Evolutionary conservation across 306 rosid genomes (phyloP), one percentile per base, ranked within the genome.

Genomic region (Castanopsis chinensis): DNA sequence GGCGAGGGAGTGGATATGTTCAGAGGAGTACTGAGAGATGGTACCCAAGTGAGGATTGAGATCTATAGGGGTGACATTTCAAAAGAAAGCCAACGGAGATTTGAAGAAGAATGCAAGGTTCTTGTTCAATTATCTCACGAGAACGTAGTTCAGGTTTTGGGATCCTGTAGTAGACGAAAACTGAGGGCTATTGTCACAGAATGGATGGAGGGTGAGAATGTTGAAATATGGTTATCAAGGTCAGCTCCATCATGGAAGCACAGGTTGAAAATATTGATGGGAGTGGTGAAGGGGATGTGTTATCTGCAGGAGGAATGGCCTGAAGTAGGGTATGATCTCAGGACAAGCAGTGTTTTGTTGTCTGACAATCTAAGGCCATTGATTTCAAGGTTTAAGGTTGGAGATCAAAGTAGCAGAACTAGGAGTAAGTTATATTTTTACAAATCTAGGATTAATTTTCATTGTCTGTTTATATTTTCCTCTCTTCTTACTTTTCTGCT

Each of bases 251-350:
- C 88, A 49, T 87, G 94, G 94, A 86, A 84, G 71, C 83, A 84
- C 5, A 90, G 93, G 76, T 1, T 92, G 83, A 92, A 84, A 74
- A 85, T 88, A 80, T 67, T 84, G 67, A 88, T 75, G 84, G 87
- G 86, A 71, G 87, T 90, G 64, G 83, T 87, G 61, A 87, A 88
- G 28, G 91, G 92, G 23, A 81, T 92, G 82, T 21, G 71, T 15
- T 88, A 90, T 86, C 60, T 92, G 76, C 87, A 87, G 4, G 87
- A 87, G 78, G 86, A 84, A 69, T 90, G 97, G 94, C 93, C 93
- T 73, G 80, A 75, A 72, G 91, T 92, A 51, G 93, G 81, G 17
- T 90, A 88, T 73, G 97, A 88, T 57, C 90, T 92, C 49, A 85
- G 84, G 27, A 84, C 84, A 73, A 81, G 80, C 59, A 92, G 86